phyloP scores from a whole-genome alignment of 441 rosid genomes.

The Adansonia gregorii region DNA sequence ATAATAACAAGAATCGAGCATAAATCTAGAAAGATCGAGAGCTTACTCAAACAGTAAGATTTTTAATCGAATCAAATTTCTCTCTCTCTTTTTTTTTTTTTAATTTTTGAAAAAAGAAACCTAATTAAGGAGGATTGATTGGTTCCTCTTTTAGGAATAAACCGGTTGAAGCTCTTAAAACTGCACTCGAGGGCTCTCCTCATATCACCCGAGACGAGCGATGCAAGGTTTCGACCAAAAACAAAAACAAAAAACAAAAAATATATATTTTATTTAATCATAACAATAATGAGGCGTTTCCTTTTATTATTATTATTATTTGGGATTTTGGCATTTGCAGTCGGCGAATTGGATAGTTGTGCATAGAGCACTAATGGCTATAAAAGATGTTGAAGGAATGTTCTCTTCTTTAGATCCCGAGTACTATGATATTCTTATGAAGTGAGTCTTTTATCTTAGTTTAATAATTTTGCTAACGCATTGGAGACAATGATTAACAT shows the following conservation, averaged over 20 bases:
- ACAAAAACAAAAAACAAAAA: rapidly evolving
- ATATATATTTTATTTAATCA: not conserved
- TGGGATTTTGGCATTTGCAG: conserved; percentile 34
- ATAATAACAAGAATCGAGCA: conserved; percentile 81
- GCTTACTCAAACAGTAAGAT: conserved; percentile 74
- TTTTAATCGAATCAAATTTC: not conserved
- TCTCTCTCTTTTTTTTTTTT: too few species aligned
- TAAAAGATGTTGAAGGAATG: conserved; percentile 82
- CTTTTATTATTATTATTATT: too few species aligned
- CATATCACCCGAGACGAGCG: conserved; percentile 77
- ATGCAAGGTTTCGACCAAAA: conserved; percentile 64
- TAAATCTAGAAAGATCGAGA: conserved; percentile 87
- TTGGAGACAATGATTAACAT: too few species aligned
- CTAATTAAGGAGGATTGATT: not conserved
- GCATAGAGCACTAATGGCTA: conserved; percentile 84
- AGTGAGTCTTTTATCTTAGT: conserved; percentile 47
- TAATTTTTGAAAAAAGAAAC: not conserved
- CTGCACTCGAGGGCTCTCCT: conserved; percentile 85
- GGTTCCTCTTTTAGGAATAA: conserved; percentile 40
- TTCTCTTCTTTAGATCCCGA: conserved; percentile 71
- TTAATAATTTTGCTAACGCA: too few species aligned
- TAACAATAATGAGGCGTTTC: too few species aligned
- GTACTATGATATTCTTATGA: conserved; percentile 94
- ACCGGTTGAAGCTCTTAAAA: conserved; percentile 85
- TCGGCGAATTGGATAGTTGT: conserved; percentile 89